Base-by-base conservation (phyloP, 345 rosid species). In the Euphorbia tirucalli region DNA sequence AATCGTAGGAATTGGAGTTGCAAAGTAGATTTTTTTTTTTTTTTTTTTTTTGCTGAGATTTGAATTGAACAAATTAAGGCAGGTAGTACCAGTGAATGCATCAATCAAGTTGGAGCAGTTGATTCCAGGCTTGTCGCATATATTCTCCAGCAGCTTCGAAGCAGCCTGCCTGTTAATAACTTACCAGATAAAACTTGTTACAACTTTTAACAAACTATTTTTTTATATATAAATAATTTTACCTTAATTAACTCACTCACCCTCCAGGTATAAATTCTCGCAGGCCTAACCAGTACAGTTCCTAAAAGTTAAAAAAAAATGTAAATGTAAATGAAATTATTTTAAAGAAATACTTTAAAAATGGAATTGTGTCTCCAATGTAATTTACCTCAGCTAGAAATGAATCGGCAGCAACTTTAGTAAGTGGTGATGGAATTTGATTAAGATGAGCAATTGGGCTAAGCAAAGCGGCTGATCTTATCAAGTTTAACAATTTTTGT, bases 391-490 rank as follows among this genome's bases (percentile, higher is more conserved):
- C 79, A 55, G 72, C 85, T 19, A 84, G 30, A 63, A 78, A 81
- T 21, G 58, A 46, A 41, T 79, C 79, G 31, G 83, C 79, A 31
- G 81, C 80, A 64, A 9, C 59, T 63, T 66, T 79, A 21, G 65
- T 37, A 11, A 77, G 70, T 9, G 61, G 63, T 1, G 85, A 66
- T 44, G 39, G 8, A 7, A 83, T 56, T 48, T 79, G 81, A 54
- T 75, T 70, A 50, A 84, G 75, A 57, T 84, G 68, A 44, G 87
- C 87, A 0, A 84, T 77, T 5, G 87, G 85, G 70, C 83, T 62
- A 24, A 84, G 83, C 76, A 84, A 54, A 63, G 66, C 87, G 28
- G 81, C 79, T 10, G 87, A 79, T 69, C 85, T 77, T 59, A 79
- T 4, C 76, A 8, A 71, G 78, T 56, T 68, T 54, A 72, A 1